These are phyloP conservation scores for Phytophthora fragariae DNA, from an alignment of 352 stramenopile species.

Conservation along the genomic window DNA sequence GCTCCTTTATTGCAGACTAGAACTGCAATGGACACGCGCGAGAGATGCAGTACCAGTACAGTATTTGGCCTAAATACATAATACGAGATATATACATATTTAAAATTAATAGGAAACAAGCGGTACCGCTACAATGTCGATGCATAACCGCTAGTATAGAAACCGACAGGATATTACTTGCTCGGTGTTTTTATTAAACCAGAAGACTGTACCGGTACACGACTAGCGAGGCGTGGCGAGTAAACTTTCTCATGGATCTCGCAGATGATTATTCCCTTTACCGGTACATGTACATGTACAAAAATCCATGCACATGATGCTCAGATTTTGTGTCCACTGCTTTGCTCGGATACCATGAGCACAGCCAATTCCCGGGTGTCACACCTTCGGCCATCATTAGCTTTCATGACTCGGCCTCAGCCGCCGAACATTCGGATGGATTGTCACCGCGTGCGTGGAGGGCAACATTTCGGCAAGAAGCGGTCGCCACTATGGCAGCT, in stretches of 20 bases:
- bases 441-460: conserved; percentile 22
- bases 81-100: too few relatives aligned
- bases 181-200: too few relatives aligned
- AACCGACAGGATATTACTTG: too few relatives aligned
- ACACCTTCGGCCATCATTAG: conserved; percentile 23
- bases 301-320: conserved; percentile 14
- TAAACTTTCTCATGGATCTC: not conserved
- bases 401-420: conserved; percentile 16
- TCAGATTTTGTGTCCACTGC: conserved; percentile 11
- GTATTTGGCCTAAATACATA: too few relatives aligned
- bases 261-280: conserved; percentile 12
- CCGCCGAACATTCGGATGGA: conserved; percentile 25
- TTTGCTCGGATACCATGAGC: conserved; percentile 28
- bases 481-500: too few relatives aligned
- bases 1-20: not conserved
- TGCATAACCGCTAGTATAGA: too few relatives aligned
- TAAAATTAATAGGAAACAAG: not conserved
- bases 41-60: too few relatives aligned
- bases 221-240: conserved; percentile 9
- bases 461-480: not conserved
- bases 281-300: not conserved
- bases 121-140: not conserved
- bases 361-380: conserved; percentile 35
- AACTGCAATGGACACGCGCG: not conserved
- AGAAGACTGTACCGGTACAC: not conserved